These are phyloP conservation scores for Linum lewisii DNA, from an alignment of 345 rosid species.

Conservation along the genomic window DNA sequence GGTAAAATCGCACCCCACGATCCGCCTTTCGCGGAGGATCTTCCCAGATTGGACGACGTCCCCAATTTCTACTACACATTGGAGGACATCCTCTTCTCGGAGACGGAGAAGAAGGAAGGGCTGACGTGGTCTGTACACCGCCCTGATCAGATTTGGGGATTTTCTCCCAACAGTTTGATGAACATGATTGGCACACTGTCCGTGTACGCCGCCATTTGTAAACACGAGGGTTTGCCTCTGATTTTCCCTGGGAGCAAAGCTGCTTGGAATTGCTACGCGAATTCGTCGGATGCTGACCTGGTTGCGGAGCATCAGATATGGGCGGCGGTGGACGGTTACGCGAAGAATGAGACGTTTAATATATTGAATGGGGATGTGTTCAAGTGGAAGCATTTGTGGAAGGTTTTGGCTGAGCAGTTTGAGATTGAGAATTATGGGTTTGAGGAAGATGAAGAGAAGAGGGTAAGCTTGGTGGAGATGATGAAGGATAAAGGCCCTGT, in stretches of 20 bases:
- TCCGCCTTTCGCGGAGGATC: constrained; percentile 1
- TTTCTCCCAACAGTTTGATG: constrained; percentile 1
- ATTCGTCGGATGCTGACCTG: constrained; percentile 3
- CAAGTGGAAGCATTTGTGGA: constrained; percentile 5
- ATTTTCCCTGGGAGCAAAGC: constrained; percentile 2
- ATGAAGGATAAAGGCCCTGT: background rate
- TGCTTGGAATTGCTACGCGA: background rate
- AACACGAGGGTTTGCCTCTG: constrained; percentile 1
- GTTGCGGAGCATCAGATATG: constrained; percentile 4
- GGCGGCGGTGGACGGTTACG: constrained; percentile 2
- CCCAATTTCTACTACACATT: constrained; percentile 4
- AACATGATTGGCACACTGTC: background rate
- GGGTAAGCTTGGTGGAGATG: background rate
- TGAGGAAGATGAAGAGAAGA: background rate
- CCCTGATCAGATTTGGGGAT: background rate
- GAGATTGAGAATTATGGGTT: constrained; percentile 4
- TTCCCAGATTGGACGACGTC: background rate
- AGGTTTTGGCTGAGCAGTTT: constrained; percentile 3
- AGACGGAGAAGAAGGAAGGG: background rate
- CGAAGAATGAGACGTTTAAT: constrained; percentile 4
- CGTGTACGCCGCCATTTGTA: constrained; percentile 3
- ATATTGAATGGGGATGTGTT: constrained; percentile 1
- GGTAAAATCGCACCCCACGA: constrained; percentile 2
- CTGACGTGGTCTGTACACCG: constrained; percentile 6
- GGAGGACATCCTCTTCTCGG: constrained; percentile 1